phyloP scores from a whole-genome alignment of 345 rosid genomes.

The Arabis alpina region DNA sequence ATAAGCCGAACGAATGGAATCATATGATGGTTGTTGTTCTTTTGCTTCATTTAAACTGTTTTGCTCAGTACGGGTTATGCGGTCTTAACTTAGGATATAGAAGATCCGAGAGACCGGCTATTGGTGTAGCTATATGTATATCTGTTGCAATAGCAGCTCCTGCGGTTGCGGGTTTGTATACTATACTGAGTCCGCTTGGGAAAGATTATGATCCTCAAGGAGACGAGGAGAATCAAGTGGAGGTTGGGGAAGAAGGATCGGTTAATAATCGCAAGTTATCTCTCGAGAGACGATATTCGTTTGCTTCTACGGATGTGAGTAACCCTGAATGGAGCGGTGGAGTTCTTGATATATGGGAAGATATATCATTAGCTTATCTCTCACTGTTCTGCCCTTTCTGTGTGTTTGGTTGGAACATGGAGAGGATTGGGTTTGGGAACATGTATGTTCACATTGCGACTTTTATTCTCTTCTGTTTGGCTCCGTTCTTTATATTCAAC shows the following conservation, averaged over 20 bases:
- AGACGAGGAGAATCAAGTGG: constrained; percentile 72
- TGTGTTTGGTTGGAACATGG: constrained; percentile 99
- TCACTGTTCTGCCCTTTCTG: constrained; percentile 82
- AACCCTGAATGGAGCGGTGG: constrained; percentile 85
- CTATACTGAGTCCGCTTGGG: constrained; percentile 79
- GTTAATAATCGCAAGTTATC: constrained; percentile 43
- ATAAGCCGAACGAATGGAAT: constrained; percentile 84
- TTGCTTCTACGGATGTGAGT: constrained; percentile 54
- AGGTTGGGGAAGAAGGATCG: constrained; percentile 33
- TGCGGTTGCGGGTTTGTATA: constrained; percentile 79
- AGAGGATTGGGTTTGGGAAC: constrained; percentile 91
- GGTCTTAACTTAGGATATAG: constrained; percentile 79
- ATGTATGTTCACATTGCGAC: constrained; percentile 95
- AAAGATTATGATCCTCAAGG: constrained; percentile 65
- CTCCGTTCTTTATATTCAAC: constrained; percentile 93
- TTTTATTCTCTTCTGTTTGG: constrained; percentile 79
- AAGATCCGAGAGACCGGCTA: constrained; percentile 80
- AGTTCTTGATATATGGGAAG: constrained; percentile 82
- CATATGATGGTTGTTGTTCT: constrained; percentile 86
- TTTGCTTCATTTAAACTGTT: constrained; percentile 85
- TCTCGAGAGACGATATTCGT: constrained; percentile 64
- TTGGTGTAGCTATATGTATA: constrained; percentile 80
- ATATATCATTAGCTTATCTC: constrained; percentile 75
- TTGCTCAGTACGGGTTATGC: constrained; percentile 89
- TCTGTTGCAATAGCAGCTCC: constrained; percentile 91